These are phyloP conservation scores for Blastobotrys capitulatus DNA, from an alignment of 1,139 yeast species.

Conservation along the genomic window DNA sequence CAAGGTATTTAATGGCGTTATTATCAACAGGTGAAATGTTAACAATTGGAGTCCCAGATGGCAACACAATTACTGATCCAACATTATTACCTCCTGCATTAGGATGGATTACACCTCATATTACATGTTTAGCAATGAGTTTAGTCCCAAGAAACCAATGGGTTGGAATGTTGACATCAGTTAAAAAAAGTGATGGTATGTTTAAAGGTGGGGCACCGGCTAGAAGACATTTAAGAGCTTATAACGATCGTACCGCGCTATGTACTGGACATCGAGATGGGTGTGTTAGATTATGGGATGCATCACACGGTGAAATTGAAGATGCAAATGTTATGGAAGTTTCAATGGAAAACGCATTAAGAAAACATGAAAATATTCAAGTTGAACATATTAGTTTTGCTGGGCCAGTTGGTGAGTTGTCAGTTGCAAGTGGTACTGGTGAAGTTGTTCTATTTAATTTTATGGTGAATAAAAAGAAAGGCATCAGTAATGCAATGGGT, in stretches of 20 bases:
- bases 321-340: slow-evolving; percentile 57
- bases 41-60: slow-evolving; percentile 50
- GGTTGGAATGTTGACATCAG: slow-evolving; percentile 61
- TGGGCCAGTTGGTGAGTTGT: slow-evolving; percentile 68
- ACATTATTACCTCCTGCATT: slow-evolving; percentile 72
- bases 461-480: slow-evolving; percentile 42
- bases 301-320: slow-evolving; percentile 65
- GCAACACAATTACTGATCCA: slow-evolving; percentile 50
- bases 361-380: slow-evolving; percentile 39
- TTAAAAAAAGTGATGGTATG: slow-evolving; percentile 33
- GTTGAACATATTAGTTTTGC: slow-evolving; percentile 66
- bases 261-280: slow-evolving; percentile 85
- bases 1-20: slow-evolving; percentile 53
- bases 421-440: slow-evolving; percentile 64
- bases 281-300: slow-evolving; percentile 71
- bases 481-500: slow-evolving; percentile 11
- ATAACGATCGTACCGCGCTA: slow-evolving; percentile 57
- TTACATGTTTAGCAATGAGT: slow-evolving; percentile 48
- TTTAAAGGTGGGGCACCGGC: slow-evolving; percentile 78
- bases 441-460: slow-evolving; percentile 72
- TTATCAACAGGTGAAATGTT: slow-evolving; percentile 56
- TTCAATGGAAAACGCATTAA: slow-evolving; percentile 45
- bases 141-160: slow-evolving; percentile 62
- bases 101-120: slow-evolving; percentile 73
- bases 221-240: slow-evolving; percentile 48